A percentile compares a stretch with the other conserved stretches of the same genome.
Evolutionary conservation across 257 asterid species (phyloP).

Genomic region (Capsicum baccatum): DNA sequence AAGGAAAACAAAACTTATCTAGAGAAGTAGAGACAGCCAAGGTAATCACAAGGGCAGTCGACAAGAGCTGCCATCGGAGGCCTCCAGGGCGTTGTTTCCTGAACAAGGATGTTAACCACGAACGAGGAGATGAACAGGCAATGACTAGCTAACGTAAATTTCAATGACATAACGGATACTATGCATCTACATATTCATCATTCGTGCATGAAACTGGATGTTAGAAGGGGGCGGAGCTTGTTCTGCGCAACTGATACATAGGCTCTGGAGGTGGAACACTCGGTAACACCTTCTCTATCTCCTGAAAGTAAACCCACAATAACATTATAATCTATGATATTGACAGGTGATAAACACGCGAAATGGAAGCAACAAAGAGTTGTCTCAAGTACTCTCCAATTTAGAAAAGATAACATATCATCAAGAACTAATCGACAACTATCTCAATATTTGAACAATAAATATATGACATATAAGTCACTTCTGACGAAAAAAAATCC

Average conservation of each 20-base stretch:
- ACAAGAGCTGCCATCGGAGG: slow-evolving; percentile 23
- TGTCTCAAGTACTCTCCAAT: not conserved
- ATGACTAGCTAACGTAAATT: slow-evolving; percentile 26
- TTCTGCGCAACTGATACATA: slow-evolving; percentile 53
- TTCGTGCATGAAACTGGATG: slow-evolving; percentile 24
- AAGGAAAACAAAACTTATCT: slow-evolving; percentile 12
- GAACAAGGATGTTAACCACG: not conserved
- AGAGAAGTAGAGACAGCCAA: slow-evolving; percentile 19
- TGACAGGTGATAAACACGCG: slow-evolving; percentile 4
- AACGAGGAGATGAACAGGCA: slow-evolving; percentile 17
- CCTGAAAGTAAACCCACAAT: slow-evolving; percentile 37
- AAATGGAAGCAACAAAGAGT: not conserved
- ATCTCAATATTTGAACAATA: not conserved
- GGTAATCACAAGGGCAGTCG: not conserved
- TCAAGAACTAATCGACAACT: not conserved
- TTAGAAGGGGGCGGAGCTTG: slow-evolving; percentile 52
- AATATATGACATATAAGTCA: not conserved
- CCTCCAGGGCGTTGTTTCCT: slow-evolving; percentile 8
- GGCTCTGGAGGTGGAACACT: slow-evolving; percentile 49
- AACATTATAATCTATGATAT: not conserved
- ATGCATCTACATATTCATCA: slow-evolving; percentile 36
- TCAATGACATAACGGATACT: slow-evolving; percentile 23
- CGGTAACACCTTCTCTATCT: slow-evolving; percentile 46
- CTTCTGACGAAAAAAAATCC: not conserved
- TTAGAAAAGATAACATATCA: not conserved